Evolutionary conservation across 2,329 filamentous ascomycete species (phyloP), one percentile per base, ranked within the genome.

Genomic region (Trichophyton verrucosum): DNA sequence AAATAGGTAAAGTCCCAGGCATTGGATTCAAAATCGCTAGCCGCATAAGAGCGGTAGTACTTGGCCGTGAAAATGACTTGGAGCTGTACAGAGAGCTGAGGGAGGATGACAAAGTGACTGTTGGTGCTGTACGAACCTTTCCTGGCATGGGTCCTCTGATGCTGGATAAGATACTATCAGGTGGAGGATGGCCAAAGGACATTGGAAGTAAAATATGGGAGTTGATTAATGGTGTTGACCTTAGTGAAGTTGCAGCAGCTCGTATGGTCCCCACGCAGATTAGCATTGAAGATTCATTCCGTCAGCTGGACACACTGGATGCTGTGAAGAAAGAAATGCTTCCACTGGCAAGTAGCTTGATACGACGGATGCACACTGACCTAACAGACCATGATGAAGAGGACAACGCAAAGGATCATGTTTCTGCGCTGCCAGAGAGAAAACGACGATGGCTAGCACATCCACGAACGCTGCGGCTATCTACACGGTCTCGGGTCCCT

Each of bases 221-320:
- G 17, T 77, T 96, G 5, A 75, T 97, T 1, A 86, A 96, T 70
- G 92, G 91, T 4, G 79, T 90, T 30, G 92, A 97, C 71, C 76
- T 84, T 59, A 79, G 81, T 0, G 85, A 89, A 62, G 90, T 97
- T 17, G 84, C 85, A 57, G 80, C 85, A 64, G 87, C 85, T 1
- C 83, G 82, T 66, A 82, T 85, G 51, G 74, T 95, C 1, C 92
- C 92, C 0, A 85, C 84, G 1, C 91, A 96, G 72, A 95, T 97
- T 70, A 94, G 89, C 72, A 94, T 97, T 64, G 92, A 97, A 70
- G 91, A 97, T 73, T 94, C 90, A 15, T 97, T 95, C 71, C 81
- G 83, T 24, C 83, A 85, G 0, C 77, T 96, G 1, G 82, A 87
- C 65, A 84, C 80, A 0, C 70, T 86, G 58, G 72, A 82, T 0